phyloP scores from a whole-genome alignment of 2,329 filamentous ascomycete species.

The Phaeosphaeria sp. region DNA sequence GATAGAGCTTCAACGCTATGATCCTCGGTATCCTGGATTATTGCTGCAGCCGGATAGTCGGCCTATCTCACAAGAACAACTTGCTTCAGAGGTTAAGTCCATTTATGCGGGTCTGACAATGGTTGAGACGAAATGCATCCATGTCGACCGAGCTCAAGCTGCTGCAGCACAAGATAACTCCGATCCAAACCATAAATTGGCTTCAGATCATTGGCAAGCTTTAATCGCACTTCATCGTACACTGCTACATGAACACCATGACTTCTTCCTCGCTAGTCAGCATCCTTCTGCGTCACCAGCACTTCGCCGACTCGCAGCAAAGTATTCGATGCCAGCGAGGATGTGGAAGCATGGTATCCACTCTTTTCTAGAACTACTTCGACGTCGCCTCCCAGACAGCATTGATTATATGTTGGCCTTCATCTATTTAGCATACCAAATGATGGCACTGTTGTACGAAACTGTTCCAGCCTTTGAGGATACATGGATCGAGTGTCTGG shows the following conservation, averaged over 20 bases:
- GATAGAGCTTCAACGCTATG: conserved; percentile 39
- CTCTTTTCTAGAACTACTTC: conserved; percentile 74
- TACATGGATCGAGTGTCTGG: conserved; percentile 93
- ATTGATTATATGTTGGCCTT: conserved; percentile 91
- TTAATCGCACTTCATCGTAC: conserved; percentile 83
- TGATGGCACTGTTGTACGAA: conserved; percentile 87
- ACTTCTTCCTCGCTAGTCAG: conserved; percentile 79
- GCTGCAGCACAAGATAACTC: conserved; percentile 60
- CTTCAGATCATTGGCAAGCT: conserved; percentile 80
- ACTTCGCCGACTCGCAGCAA: conserved; percentile 72
- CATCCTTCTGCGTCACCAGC: conserved; percentile 76
- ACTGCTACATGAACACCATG: conserved; percentile 72
- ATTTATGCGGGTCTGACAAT: conserved; percentile 85
- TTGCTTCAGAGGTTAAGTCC: conserved; percentile 80
- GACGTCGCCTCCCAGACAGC: conserved; percentile 73
- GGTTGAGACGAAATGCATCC: conserved; percentile 87
- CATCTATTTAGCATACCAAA: conserved; percentile 86
- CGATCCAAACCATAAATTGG: conserved; percentile 52
- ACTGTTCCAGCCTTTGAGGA: conserved; percentile 83
- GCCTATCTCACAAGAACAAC: conserved; percentile 77
- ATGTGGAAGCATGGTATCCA: conserved; percentile 97
- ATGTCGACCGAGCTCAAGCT: conserved; percentile 73
- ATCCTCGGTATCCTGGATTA: conserved; percentile 49
- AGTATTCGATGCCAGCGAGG: conserved; percentile 88
- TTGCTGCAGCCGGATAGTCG: conserved; percentile 68